Conservation (phyloP, 768 basidiomycete species). For the Lactarius hatsudake region DNA sequence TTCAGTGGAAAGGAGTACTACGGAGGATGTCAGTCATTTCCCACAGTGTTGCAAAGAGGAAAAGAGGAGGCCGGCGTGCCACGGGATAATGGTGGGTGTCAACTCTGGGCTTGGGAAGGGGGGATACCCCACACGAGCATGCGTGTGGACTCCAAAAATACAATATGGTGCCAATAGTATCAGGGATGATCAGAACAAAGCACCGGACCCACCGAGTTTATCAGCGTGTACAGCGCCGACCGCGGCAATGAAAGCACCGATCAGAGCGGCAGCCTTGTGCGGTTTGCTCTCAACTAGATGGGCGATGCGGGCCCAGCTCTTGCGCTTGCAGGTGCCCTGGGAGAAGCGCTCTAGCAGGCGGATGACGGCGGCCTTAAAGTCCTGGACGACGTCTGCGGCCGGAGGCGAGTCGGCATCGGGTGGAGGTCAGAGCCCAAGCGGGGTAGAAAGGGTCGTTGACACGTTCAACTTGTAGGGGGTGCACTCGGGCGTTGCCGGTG, state of each 20-base stretch:
- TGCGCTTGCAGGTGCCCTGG: conserved; percentile 46
- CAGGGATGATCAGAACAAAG: conserved; percentile 28
- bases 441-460: too few species aligned
- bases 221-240: conserved; percentile 65
- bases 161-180: too few species aligned
- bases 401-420: conserved; percentile 45
- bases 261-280: conserved; percentile 67
- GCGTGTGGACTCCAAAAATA: too few species aligned
- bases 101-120: neutral
- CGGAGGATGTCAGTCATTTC: neutral
- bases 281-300: conserved; percentile 67
- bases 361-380: conserved; percentile 67
- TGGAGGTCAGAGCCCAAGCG: too few species aligned
- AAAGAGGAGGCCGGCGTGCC: neutral
- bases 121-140: neutral
- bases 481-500: too few species aligned
- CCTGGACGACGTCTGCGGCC: conserved; percentile 52
- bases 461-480: too few species aligned
- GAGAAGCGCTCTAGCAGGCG: conserved; percentile 64
- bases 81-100: neutral
- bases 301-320: conserved; percentile 66
- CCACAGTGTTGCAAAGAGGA: neutral
- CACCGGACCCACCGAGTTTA: conserved; percentile 57
- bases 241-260: conserved; percentile 65
- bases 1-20: conserved; percentile 61